phyloP scores from a whole-genome alignment of 176 grass and related monocot species.

The Poa pratensis region DNA sequence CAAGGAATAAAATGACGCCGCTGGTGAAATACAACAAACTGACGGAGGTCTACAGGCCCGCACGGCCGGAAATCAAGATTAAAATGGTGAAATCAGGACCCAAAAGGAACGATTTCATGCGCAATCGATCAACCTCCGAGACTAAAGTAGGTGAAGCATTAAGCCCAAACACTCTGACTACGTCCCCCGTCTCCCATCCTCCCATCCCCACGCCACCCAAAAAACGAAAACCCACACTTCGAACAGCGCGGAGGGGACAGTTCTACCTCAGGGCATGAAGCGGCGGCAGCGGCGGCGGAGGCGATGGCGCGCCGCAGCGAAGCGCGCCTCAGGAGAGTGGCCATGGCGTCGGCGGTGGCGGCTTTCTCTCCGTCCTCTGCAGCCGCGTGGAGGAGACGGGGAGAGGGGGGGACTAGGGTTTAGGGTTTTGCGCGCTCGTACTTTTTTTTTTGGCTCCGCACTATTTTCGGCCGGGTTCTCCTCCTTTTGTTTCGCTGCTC shows the following conservation, averaged over 20 bases:
- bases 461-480: background rate
- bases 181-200: background rate
- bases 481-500: conserved; percentile 38
- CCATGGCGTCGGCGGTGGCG: conserved; percentile 50
- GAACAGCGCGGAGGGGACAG: background rate
- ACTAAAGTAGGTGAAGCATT: conserved; percentile 8
- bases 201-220: background rate
- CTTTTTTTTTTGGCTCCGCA: background rate
- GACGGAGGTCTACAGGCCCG: background rate
- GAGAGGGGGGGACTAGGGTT: conserved; percentile 50
- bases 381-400: conserved; percentile 21
- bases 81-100: conserved; percentile 7
- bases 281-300: background rate
- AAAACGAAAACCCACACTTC: background rate
- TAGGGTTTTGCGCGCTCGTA: conserved; percentile 38
- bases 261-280: conserved; percentile 42
- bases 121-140: background rate
- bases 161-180: background rate
- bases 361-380: background rate
- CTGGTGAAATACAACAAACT: background rate
- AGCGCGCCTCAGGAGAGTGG: conserved; percentile 66
- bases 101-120: background rate
- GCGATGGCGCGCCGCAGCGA: conserved; percentile 56
- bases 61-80: background rate
- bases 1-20: background rate